Evolutionary conservation across 2,329 filamentous ascomycete species (phyloP), one percentile per base, ranked within the genome.

Genomic region (Aspergillus eucalypticola): DNA sequence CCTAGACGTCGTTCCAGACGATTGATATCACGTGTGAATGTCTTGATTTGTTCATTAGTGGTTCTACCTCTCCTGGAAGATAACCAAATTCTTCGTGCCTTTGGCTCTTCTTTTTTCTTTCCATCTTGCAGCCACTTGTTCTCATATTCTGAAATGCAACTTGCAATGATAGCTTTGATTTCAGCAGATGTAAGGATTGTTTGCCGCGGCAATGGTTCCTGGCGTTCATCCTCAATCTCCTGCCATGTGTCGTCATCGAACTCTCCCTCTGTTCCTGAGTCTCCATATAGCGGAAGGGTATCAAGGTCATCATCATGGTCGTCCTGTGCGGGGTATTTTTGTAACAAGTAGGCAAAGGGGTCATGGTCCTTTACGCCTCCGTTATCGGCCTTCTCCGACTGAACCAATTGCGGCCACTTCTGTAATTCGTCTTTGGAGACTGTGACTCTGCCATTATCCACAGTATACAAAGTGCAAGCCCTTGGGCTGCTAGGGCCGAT

Each of bases 41-140:
- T 65, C 1, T 77, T 71, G 17, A 88, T 81, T 25, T 82, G 76
- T 1, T 63, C 58, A 11, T 75, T 73, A 32, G 77, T 76, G 65
- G 71, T 73, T 67, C 63, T 73, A 35, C 64, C 76, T 75, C 44
- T 74, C 54, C 81, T 84, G 29, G 85, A 85, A 41, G 80, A 74
- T 23, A 73, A 70, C 91, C 91, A 96, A 2, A 89, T 65, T 3
- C 70, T 74, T 68, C 85, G 83, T 0, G 89, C 89, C 59, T 82
- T 86, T 5, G 71, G 72, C 58, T 86, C 76, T 13, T 85, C 77
- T 55, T 79, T 84, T 0, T 86, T 83, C 6, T 85, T 78, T 64
- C 86, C 87, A 1, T 76, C 78, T n/a, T 79, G 71, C n/a, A 75
- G 74, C 90, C 90, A 94, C 4, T 75, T 71, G 3, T 76, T 69